Conservation (phyloP, 2,329 filamentous ascomycete genomes). For the Penicillium aurantiogriseum region DNA sequence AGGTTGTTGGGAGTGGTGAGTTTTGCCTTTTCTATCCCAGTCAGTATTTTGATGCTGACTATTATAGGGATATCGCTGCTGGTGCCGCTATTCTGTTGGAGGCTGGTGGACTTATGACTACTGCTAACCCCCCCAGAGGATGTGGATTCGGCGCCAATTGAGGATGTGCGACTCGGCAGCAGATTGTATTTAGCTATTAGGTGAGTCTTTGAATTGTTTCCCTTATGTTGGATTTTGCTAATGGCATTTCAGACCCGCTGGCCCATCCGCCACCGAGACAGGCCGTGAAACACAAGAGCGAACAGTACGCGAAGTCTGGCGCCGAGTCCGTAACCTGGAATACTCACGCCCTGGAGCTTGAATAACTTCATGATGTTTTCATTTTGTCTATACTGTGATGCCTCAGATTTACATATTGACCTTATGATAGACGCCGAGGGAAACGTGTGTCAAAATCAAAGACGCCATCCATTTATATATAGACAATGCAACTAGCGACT, state of each 20-base stretch:
- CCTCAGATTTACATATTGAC: background rate
- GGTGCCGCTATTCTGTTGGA: slow-evolving; percentile 71
- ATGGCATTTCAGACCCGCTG: slow-evolving; percentile 56
- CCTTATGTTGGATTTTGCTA: background rate
- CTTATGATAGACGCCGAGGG: background rate
- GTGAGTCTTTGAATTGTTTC: slow-evolving; percentile 35
- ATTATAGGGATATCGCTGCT: slow-evolving; percentile 65
- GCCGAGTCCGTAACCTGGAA: slow-evolving; percentile 63
- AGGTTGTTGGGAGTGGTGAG: slow-evolving; percentile 75
- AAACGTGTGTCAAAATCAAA: slow-evolving; percentile 13
- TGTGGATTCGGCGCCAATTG: slow-evolving; percentile 55
- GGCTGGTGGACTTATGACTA: slow-evolving; percentile 71
- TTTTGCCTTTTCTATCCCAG: slow-evolving; percentile 3
- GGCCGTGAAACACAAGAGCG: slow-evolving; percentile 67
- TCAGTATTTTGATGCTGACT: background rate
- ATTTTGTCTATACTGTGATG: background rate
- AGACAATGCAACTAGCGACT: slow-evolving; percentile 25
- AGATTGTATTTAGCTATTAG: slow-evolving; percentile 69
- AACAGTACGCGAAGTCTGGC: slow-evolving; percentile 71
- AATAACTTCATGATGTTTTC: slow-evolving; percentile 7
- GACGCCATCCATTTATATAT: slow-evolving; percentile 18
- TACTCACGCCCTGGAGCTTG: slow-evolving; percentile 64
- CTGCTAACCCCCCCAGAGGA: slow-evolving; percentile 69
- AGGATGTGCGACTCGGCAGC: slow-evolving; percentile 63
- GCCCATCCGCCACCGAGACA: slow-evolving; percentile 59